phyloP scores from a whole-genome alignment of 164 flowering plant species.

The Liriodendron chinense region DNA sequence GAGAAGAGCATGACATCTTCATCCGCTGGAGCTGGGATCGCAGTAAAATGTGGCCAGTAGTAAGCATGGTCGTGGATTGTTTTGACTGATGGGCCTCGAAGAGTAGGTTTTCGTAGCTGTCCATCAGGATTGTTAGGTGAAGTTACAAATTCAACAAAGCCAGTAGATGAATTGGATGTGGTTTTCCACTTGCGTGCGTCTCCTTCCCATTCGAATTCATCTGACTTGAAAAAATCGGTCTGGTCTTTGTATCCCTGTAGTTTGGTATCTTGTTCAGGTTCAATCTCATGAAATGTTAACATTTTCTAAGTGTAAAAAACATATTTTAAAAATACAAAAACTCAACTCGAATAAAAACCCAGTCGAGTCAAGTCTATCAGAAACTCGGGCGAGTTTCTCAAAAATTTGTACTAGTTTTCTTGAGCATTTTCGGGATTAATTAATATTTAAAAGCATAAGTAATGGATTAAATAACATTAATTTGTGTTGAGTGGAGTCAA shows the following conservation, averaged over 20 bases:
- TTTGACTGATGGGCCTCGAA: slow-evolving; percentile 37
- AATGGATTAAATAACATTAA: too few species aligned
- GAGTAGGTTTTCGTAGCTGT: slow-evolving; percentile 31
- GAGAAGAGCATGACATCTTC: slow-evolving; percentile 68
- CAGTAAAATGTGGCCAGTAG: slow-evolving; percentile 78
- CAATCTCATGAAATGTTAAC: too few species aligned
- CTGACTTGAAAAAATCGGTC: slow-evolving; percentile 37
- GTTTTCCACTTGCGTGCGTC: slow-evolving; percentile 39
- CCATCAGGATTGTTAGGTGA: slow-evolving; percentile 88
- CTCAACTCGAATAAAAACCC: too few species aligned
- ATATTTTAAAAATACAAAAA: too few species aligned
- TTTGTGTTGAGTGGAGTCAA: too few species aligned
- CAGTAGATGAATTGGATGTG: slow-evolving; percentile 7
- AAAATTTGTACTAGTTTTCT: too few species aligned
- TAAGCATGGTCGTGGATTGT: slow-evolving; percentile 61
- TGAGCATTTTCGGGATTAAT: too few species aligned
- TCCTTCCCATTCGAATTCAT: slow-evolving; percentile 38
- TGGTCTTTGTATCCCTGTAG: slow-evolving; percentile 37
- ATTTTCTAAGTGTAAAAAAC: too few species aligned
- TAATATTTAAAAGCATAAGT: too few species aligned
- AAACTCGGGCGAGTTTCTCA: too few species aligned
- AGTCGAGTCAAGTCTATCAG: too few species aligned
- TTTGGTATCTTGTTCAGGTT: too few species aligned
- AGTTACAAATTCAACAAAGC: slow-evolving; percentile 60
- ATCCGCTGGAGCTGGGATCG: slow-evolving; percentile 54